phyloP scores from a whole-genome alignment of 2,329 filamentous ascomycete species.

The Colletotrichum musicola region DNA sequence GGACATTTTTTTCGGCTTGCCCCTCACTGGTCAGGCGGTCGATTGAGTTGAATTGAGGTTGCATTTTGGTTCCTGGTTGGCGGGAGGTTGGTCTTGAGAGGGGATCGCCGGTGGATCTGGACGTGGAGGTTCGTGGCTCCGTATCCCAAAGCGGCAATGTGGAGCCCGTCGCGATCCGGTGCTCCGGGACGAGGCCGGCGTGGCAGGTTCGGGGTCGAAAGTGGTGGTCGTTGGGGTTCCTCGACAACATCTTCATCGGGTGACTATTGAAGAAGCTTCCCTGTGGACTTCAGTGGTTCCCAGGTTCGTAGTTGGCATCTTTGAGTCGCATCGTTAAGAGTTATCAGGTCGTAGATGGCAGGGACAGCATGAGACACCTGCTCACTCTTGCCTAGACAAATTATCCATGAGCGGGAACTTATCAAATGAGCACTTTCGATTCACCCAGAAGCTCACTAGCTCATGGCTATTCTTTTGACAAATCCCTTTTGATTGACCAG shows the following conservation, averaged over 20 bases:
- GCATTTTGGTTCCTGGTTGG: slow-evolving; percentile 22
- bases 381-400: no score
- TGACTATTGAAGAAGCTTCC: no score
- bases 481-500: slow-evolving; percentile 28
- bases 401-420: no score
- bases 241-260: no score
- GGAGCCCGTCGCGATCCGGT: slow-evolving; percentile 8
- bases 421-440: no score
- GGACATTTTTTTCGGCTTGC: neutral
- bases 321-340: no score
- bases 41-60: neutral
- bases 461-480: no score
- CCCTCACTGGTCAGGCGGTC: slow-evolving; percentile 1
- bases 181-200: slow-evolving; percentile 9
- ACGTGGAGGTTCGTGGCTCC: slow-evolving; percentile 33
- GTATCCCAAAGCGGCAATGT: slow-evolving; percentile 33
- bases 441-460: neutral
- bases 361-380: no score
- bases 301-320: no score
- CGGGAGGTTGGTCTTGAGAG: slow-evolving; percentile 13
- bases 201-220: neutral
- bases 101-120: slow-evolving; percentile 18
- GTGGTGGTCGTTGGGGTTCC: no score
- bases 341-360: no score
- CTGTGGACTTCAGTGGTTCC: no score